phyloP scores from a whole-genome alignment of 1,139 yeast genomes.

The Yamadazyma taylorii region DNA sequence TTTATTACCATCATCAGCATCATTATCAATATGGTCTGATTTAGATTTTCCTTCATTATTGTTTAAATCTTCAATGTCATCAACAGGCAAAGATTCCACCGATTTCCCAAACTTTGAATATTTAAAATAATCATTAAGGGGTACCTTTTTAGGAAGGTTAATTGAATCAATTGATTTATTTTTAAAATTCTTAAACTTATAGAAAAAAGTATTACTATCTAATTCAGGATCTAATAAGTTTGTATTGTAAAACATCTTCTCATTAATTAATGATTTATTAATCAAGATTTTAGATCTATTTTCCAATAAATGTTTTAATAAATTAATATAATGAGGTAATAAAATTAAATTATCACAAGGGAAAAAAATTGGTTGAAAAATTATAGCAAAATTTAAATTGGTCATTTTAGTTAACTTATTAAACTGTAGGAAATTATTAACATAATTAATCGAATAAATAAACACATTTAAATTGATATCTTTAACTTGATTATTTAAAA shows the following conservation, averaged over 20 bases:
- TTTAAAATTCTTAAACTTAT: constrained; percentile 17
- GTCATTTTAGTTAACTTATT: constrained; percentile 18
- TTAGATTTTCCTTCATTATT: constrained; percentile 2
- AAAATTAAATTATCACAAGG: constrained; percentile 14
- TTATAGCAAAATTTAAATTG: constrained; percentile 17
- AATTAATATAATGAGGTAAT: constrained; percentile 16
- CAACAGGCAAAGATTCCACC: constrained; percentile 3
- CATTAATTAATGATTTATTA: constrained; percentile 7
- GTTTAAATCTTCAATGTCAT: constrained; percentile 3
- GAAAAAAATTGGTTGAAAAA: constrained; percentile 20
- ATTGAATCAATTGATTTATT: constrained; percentile 18
- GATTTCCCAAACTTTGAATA: constrained; percentile 13
- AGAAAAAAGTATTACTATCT: constrained; percentile 7
- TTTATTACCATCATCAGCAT: too few relatives aligned
- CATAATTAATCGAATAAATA: constrained; percentile 13
- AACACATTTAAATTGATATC: constrained; percentile 12
- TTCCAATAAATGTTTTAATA: constrained; percentile 12
- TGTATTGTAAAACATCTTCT: constrained; percentile 4
- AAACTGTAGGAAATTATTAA: constrained; percentile 10
- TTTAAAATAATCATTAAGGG: constrained; percentile 10
- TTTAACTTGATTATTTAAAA: constrained; percentile 11
- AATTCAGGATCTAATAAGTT: constrained; percentile 1
- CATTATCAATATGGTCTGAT: background rate
- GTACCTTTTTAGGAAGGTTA: constrained; percentile 12
- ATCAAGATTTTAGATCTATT: constrained; percentile 5